Evolutionary conservation across 768 basidiomycete species (phyloP).

Genomic region (Cystofilobasidium bisporidii): DNA sequence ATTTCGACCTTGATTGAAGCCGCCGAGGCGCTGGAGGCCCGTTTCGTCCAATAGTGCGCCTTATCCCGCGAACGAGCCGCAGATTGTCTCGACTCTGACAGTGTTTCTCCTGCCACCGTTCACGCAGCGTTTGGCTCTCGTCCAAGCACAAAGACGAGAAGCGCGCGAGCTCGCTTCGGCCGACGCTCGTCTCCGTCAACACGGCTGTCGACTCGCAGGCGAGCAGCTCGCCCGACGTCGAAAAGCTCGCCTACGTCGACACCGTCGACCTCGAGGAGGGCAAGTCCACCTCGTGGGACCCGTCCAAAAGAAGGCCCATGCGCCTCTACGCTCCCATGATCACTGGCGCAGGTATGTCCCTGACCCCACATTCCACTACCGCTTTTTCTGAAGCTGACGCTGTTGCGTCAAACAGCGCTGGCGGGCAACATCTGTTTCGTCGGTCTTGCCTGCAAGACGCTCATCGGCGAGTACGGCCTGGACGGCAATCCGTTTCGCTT

Average conservation of each 20-base stretch:
- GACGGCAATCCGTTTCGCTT: constrained; percentile 59
- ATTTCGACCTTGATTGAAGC: constrained; percentile 60
- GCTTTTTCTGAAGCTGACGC: constrained; percentile 16
- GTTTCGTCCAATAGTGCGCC: constrained; percentile 70
- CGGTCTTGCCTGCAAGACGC: constrained; percentile 44
- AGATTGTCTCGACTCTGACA: too few relatives aligned
- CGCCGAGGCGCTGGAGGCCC: constrained; percentile 50
- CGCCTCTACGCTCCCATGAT: constrained; percentile 34
- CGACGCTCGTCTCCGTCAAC: background rate
- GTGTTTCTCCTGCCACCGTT: too few relatives aligned
- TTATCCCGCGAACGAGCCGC: too few relatives aligned
- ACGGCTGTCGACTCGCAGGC: background rate
- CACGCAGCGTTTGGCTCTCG: background rate
- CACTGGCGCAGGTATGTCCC: constrained; percentile 33
- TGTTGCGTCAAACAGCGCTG: background rate
- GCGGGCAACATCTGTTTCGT: constrained; percentile 25
- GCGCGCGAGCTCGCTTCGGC: background rate
- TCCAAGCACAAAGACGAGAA: constrained; percentile 1
- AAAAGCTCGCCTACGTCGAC: background rate
- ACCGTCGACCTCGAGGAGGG: background rate
- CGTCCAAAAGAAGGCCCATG: background rate
- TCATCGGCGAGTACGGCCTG: constrained; percentile 58
- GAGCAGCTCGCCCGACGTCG: background rate
- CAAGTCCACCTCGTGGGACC: background rate
- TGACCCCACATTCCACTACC: too few relatives aligned